Evolutionary conservation across 2,329 filamentous ascomycete genomes (phyloP).

Genomic region (Parastagonospora avenae): DNA sequence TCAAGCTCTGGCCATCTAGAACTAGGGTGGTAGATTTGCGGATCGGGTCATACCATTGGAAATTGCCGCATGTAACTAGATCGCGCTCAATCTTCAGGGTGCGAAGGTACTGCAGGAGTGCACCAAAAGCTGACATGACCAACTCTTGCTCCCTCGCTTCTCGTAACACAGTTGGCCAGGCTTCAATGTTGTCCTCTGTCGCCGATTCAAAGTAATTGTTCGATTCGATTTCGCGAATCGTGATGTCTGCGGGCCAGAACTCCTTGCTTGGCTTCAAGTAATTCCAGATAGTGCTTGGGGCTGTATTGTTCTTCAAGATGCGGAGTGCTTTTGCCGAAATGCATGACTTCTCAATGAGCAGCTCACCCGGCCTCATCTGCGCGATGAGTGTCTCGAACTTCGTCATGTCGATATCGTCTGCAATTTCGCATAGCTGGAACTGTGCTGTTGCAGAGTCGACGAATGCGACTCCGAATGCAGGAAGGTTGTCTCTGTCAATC

Average conservation of each 20-base stretch:
- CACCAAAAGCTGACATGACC: constrained; percentile 89
- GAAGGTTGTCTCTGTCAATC: constrained; percentile 69
- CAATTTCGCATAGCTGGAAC: constrained; percentile 90
- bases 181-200: constrained; percentile 62
- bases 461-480: constrained; percentile 89
- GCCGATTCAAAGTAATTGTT: constrained; percentile 76
- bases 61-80: constrained; percentile 87
- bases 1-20: constrained; percentile 92
- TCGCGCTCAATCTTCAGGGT: constrained; percentile 84
- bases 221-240: constrained; percentile 78
- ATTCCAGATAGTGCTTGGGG: constrained; percentile 94
- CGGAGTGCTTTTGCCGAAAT: constrained; percentile 88
- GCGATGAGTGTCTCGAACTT: constrained; percentile 97
- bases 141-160: constrained; percentile 78
- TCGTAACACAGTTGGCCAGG: constrained; percentile 78
- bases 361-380: constrained; percentile 85
- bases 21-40: constrained; percentile 87
- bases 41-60: constrained; percentile 90
- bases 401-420: constrained; percentile 90
- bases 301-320: constrained; percentile 94
- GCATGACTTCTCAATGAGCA: constrained; percentile 81
- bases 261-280: constrained; percentile 84
- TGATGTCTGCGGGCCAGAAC: constrained; percentile 87
- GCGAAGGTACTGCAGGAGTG: constrained; percentile 83
- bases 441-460: constrained; percentile 95